These are phyloP conservation scores for Megacollybia platyphylla DNA, from an alignment of 1,284 basidiomycete genomes.

Conservation along the genomic window DNA sequence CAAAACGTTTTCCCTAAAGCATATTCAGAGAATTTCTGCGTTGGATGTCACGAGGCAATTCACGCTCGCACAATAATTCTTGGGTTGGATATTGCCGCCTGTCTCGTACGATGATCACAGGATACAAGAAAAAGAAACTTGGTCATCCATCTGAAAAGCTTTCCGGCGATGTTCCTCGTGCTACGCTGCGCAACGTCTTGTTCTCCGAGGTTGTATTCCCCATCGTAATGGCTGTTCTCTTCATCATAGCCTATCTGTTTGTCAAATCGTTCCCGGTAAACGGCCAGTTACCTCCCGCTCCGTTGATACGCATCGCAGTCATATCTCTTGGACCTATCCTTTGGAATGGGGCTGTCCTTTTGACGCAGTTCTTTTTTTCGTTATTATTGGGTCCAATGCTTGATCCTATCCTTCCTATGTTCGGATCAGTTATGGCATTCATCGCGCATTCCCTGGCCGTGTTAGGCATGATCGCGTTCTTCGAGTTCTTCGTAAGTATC, in stretches of 20 bases:
- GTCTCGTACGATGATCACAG: conserved; percentile 90
- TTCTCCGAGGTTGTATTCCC: conserved; percentile 85
- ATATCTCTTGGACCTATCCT: conserved; percentile 92
- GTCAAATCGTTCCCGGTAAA: conserved; percentile 75
- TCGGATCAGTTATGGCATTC: conserved; percentile 84
- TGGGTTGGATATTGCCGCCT: conserved; percentile 97
- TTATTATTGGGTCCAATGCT: conserved; percentile 89
- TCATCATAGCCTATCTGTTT: conserved; percentile 86
- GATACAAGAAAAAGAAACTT: conserved; percentile 93
- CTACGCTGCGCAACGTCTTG: conserved; percentile 80
- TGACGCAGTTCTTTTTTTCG: conserved; percentile 82
- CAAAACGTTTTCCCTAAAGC: conserved; percentile 6
- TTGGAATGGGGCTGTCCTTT: conserved; percentile 84
- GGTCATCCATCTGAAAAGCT: conserved; percentile 93
- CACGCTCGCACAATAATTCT: conserved; percentile 89
- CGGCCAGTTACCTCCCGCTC: conserved; percentile 56
- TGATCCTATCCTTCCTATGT: conserved; percentile 72
- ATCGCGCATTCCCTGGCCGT: conserved; percentile 74
- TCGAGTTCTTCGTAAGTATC: conserved; percentile 78
- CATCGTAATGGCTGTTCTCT: conserved; percentile 68
- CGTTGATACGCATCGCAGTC: conserved; percentile 85
- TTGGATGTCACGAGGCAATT: conserved; percentile 97
- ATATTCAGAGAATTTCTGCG: conserved; percentile 73
- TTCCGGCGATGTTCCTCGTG: conserved; percentile 83
- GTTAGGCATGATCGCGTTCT: conserved; percentile 82